Evolutionary conservation across 2,329 filamentous ascomycete genomes (phyloP), one percentile per base, ranked within the genome.

Genomic region (Myrmaecium sp.): DNA sequence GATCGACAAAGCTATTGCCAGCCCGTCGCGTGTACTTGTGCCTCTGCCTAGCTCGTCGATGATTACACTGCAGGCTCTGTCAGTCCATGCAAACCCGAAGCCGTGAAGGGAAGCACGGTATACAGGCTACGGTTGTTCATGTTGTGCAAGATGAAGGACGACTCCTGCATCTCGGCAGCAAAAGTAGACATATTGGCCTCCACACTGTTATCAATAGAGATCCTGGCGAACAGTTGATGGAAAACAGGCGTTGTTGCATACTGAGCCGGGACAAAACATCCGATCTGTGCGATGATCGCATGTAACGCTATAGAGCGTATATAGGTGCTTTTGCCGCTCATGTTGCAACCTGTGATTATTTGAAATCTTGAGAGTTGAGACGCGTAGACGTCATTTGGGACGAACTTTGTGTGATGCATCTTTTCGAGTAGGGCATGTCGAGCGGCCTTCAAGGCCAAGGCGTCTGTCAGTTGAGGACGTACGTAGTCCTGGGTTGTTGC

Each of bases 281-380:
- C 86, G 27, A 94, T 73, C 42, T 98, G 89, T 1, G 82, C 82
- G 83, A 98, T 94, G 31, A 98, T 72, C 23, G 78, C 71, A 43
- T 91, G 69, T 17, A 98, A 57, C 0, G 86, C 80, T 14, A 92
- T 62, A 2, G 78, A 75, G 26, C 82, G 72, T 34, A 95, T 93
- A 43, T 94, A 95, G 0, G 84, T 98, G 36, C 79, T 92, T 49
- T 95, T 98, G 1, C 47, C 89, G 39, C 82, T 92, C 89, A 98
- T 98, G 41, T 98, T 98, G 47, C 81, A 91, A 3, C 89, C 86
- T 0, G 86, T 95, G 35, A 98, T 74, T 33, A 95, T 77, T 37
- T 95, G 84, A 41, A 94, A 92, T 2, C 84, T 71, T 18, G 73
- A 72, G 33, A 86, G 73, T 17, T 76, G 65, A 0, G 74, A 78